Percentiles rank a stretch among this genome's conserved stretches.
Evolutionary conservation across 1,284 basidiomycete genomes (phyloP).

Genomic region (Ceratobasidium theobromae): DNA sequence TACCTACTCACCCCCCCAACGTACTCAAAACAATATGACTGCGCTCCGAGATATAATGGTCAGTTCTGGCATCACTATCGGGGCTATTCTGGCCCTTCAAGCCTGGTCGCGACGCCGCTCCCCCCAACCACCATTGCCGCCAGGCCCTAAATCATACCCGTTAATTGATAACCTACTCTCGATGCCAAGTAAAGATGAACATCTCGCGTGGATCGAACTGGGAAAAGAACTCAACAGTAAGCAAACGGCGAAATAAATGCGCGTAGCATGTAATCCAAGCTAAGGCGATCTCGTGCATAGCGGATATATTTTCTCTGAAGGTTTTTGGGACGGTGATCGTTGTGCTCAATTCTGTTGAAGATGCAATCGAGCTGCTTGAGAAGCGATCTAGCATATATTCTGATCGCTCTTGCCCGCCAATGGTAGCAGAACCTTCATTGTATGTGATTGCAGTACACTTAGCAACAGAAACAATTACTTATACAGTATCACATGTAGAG

Average conservation of each 20-base stretch:
- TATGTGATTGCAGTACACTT: no score
- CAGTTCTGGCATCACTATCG: no score
- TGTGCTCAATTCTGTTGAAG: not conserved
- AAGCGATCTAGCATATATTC: constrained; percentile 16
- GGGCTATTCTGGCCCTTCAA: no score
- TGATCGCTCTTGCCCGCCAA: not conserved
- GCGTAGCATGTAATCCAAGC: not conserved
- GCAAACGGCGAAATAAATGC: not conserved
- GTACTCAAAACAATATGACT: no score
- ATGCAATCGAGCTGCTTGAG: constrained; percentile 3
- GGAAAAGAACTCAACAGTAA: constrained; percentile 5
- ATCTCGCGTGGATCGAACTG: not conserved
- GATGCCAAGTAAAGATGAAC: not conserved
- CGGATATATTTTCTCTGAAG: constrained; percentile 9
- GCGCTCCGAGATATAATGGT: no score
- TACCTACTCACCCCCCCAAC: no score
- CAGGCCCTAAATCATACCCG: not conserved
- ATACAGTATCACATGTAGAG: not conserved
- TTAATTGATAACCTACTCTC: constrained; percentile 11
- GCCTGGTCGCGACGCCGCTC: no score
- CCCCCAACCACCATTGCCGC: constrained; percentile 5
- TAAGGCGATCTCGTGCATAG: not conserved
- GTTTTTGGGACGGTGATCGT: constrained; percentile 1
- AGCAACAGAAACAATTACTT: no score
- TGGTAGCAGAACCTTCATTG: constrained; percentile 15